These are phyloP conservation scores for Trichoderma sp. DNA, from an alignment of 2,329 filamentous ascomycete genomes.

Conservation along the genomic window DNA sequence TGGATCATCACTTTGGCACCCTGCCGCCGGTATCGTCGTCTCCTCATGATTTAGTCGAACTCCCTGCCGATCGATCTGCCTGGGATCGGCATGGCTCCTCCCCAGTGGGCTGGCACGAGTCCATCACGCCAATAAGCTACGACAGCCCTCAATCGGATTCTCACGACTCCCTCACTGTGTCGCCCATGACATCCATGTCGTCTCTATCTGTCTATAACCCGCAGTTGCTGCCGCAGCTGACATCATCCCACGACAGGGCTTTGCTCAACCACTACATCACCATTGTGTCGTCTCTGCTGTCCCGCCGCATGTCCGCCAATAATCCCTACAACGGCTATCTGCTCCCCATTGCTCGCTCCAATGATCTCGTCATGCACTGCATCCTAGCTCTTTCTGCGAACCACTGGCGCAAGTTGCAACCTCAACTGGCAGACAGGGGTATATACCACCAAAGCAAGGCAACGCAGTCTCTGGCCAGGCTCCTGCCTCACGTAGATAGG, in stretches of 20 bases:
- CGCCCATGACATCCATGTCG: conserved; percentile 11
- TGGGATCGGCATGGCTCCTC: conserved; percentile 27
- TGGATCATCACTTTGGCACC: conserved; percentile 10
- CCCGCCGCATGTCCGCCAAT: conserved; percentile 27
- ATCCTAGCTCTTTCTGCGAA: conserved; percentile 34
- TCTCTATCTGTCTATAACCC: conserved; percentile 31
- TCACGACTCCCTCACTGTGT: conserved; percentile 19
- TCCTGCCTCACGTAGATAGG: conserved; percentile 35
- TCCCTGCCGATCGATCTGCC: conserved; percentile 21
- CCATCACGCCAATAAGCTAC: conserved; percentile 27
- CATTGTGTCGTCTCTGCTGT: conserved; percentile 34
- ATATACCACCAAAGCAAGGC: conserved; percentile 34
- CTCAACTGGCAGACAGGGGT: conserved; percentile 30
- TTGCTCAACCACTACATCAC: conserved; percentile 36
- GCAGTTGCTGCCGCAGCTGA: conserved; percentile 31
- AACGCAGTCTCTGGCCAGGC: conserved; percentile 30
- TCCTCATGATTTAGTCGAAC: conserved; percentile 21
- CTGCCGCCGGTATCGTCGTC: conserved; percentile 16
- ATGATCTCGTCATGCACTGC: conserved; percentile 34
- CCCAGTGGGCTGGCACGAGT: conserved; percentile 25
- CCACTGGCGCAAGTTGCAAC: conserved; percentile 36
- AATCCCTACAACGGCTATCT: conserved; percentile 35
- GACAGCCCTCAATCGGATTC: conserved; percentile 25
- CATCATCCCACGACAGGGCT: conserved; percentile 30
- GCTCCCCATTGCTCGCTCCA: conserved; percentile 33